These are phyloP conservation scores for Canna indica DNA, from an alignment of 176 grass and related monocot genomes.

Conservation along the genomic window DNA sequence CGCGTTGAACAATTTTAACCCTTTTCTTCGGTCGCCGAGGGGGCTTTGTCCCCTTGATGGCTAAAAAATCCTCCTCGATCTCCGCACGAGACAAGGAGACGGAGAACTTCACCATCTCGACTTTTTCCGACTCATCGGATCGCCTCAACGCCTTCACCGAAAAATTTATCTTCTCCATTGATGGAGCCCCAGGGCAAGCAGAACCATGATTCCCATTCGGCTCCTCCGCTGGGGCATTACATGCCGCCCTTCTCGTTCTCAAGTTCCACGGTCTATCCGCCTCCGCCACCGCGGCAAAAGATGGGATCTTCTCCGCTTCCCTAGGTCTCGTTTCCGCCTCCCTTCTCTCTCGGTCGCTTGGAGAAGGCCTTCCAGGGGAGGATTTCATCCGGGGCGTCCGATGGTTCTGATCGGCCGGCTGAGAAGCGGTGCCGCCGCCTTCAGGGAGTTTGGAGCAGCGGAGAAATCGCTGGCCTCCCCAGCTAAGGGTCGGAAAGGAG, in stretches of 20 bases:
- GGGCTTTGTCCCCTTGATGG: conserved; percentile 42
- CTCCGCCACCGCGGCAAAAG: not conserved
- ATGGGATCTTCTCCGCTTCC: not conserved
- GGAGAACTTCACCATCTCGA: conserved; percentile 25
- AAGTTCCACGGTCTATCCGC: conserved; percentile 15
- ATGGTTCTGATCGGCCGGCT: not conserved
- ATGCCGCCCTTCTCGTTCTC: conserved; percentile 19
- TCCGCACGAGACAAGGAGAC: conserved; percentile 44
- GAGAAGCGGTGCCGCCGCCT: not conserved
- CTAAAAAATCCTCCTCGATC: conserved; percentile 40
- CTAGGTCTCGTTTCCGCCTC: conserved; percentile 2
- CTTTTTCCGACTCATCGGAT: not conserved
- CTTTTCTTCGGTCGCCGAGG: conserved; percentile 71
- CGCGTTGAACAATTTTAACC: conserved; percentile 34
- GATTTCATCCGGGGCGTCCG: not conserved
- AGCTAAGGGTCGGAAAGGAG: conserved; percentile 15
- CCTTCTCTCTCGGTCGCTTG: not conserved
- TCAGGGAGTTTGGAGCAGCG: conserved; percentile 11
- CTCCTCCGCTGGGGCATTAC: conserved; percentile 5
- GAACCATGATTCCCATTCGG: not conserved
- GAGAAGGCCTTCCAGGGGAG: not conserved
- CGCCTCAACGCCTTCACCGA: not conserved
- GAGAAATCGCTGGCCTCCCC: conserved; percentile 6
- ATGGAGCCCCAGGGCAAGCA: conserved; percentile 12
- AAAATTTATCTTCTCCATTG: conserved; percentile 4